phyloP scores from a whole-genome alignment of 1,284 basidiomycete genomes.

The Boletellus deceptivus region DNA sequence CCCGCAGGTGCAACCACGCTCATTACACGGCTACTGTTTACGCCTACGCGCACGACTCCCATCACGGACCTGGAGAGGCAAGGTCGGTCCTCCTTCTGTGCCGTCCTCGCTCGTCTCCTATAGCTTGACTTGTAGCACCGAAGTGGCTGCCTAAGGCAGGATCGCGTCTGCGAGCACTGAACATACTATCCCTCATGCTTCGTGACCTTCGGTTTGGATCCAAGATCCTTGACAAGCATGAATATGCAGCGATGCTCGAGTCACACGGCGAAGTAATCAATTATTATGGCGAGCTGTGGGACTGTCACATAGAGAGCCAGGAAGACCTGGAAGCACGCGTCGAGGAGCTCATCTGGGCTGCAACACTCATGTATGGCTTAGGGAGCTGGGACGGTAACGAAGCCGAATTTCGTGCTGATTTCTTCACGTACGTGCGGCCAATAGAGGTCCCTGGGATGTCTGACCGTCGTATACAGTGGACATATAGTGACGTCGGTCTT shows the following conservation, averaged over 20 bases:
- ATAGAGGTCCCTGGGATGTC: background rate
- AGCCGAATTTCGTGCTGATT: conserved; percentile 30
- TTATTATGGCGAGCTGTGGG: conserved; percentile 33
- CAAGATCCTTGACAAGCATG: conserved; percentile 29
- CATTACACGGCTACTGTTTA: conserved; percentile 31
- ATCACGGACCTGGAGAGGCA: conserved; percentile 26
- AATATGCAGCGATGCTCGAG: conserved; percentile 31
- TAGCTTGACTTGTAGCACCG: conserved; percentile 8
- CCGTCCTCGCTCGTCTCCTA: background rate
- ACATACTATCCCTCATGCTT: conserved; percentile 39
- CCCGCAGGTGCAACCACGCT: conserved; percentile 29
- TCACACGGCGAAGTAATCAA: conserved; percentile 33
- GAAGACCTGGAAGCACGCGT: conserved; percentile 28
- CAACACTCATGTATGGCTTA: conserved; percentile 34
- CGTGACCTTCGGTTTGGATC: conserved; percentile 34
- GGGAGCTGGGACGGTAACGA: conserved; percentile 32
- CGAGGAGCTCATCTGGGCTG: conserved; percentile 35
- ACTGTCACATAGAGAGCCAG: conserved; percentile 27
- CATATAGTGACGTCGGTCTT: conserved; percentile 37
- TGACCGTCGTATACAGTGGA: conserved; percentile 36
- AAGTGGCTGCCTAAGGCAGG: conserved; percentile 27
- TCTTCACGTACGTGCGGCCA: conserved; percentile 30
- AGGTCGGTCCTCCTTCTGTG: conserved; percentile 8
- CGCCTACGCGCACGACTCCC: conserved; percentile 26
- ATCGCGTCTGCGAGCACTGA: conserved; percentile 35